Evolutionary conservation across 2,329 filamentous ascomycete species (phyloP).

Genomic region (Fusarium pseudonygamai): DNA sequence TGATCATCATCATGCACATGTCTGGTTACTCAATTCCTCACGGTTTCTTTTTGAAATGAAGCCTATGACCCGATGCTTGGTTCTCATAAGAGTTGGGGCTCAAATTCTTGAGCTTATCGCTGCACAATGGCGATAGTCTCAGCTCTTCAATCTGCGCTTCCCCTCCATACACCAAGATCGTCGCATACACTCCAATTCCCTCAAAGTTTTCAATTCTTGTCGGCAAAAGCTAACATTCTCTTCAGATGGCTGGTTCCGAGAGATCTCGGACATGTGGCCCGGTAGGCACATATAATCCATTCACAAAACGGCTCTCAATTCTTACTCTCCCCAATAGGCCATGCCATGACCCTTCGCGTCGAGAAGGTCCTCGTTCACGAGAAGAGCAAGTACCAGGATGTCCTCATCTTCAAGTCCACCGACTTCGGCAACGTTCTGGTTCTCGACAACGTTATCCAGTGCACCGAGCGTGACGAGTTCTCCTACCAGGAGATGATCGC

Average conservation of each 20-base stretch:
- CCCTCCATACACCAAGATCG: neutral
- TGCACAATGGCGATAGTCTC: neutral
- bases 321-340: slow-evolving; percentile 62
- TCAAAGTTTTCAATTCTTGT: neutral
- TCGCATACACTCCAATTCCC: neutral
- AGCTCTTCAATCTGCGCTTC: neutral
- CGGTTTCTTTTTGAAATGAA: neutral
- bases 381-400: slow-evolving; percentile 99
- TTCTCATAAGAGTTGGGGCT: neutral
- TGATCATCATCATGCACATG: slow-evolving; percentile 15
- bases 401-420: slow-evolving; percentile 98
- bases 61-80: neutral
- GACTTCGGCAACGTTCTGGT: slow-evolving; percentile 96
- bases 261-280: slow-evolving; percentile 99
- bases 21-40: neutral
- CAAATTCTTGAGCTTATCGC: neutral
- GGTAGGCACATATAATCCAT: slow-evolving; percentile 51
- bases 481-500: slow-evolving; percentile 99
- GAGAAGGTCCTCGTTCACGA: slow-evolving; percentile 99
- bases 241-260: slow-evolving; percentile 99
- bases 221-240: slow-evolving; percentile 15
- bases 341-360: slow-evolving; percentile 98
- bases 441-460: slow-evolving; percentile 98
- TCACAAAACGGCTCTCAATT: neutral
- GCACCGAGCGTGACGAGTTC: slow-evolving; percentile 98